Conservation (phyloP, 352 stramenopile genomes). For the Phytophthora palmivora region DNA sequence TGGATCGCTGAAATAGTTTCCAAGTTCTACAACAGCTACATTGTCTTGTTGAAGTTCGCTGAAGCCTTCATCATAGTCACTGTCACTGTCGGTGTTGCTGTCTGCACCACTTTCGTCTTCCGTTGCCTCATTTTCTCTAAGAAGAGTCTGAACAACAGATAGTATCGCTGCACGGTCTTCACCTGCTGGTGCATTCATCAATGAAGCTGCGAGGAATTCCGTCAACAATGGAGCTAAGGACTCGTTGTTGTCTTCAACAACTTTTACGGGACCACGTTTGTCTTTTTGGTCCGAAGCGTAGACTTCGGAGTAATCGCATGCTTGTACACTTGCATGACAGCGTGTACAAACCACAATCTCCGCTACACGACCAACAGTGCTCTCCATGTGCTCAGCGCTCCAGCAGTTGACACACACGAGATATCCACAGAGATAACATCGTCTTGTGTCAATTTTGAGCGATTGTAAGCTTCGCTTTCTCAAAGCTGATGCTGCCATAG, state of each 20-base stretch:
- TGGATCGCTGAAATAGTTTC: conserved; percentile 19
- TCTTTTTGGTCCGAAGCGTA: conserved; percentile 11
- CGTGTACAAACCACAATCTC: conserved; percentile 27
- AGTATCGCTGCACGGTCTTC: conserved; percentile 25
- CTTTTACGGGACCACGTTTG: conserved; percentile 15
- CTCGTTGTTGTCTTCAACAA: conserved; percentile 8
- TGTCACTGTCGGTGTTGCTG: conserved; percentile 4
- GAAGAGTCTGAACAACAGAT: conserved; percentile 39
- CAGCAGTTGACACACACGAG: conserved; percentile 33
- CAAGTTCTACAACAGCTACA: conserved; percentile 20
- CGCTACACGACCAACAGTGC: conserved; percentile 13
- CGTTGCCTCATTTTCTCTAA: conserved; percentile 15
- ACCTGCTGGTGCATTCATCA: conserved; percentile 13
- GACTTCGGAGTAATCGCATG: conserved; percentile 33
- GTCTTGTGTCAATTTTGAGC: conserved; percentile 26
- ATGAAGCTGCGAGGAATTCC: conserved; percentile 39
- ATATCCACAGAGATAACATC: conserved; percentile 33
- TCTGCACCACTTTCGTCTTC: background rate
- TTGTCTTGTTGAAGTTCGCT: conserved; percentile 18
- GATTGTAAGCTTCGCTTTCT: conserved; percentile 16
- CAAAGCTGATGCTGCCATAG: conserved; percentile 19
- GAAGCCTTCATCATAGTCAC: conserved; percentile 22
- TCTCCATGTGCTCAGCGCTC: conserved; percentile 33
- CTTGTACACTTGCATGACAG: conserved; percentile 19
- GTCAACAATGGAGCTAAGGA: conserved; percentile 17